Percentiles rank a stretch among this genome's conserved stretches.
phyloP scores from a whole-genome alignment of 192 early-diverging fungal species.

The Backusella mclennaniae region DNA sequence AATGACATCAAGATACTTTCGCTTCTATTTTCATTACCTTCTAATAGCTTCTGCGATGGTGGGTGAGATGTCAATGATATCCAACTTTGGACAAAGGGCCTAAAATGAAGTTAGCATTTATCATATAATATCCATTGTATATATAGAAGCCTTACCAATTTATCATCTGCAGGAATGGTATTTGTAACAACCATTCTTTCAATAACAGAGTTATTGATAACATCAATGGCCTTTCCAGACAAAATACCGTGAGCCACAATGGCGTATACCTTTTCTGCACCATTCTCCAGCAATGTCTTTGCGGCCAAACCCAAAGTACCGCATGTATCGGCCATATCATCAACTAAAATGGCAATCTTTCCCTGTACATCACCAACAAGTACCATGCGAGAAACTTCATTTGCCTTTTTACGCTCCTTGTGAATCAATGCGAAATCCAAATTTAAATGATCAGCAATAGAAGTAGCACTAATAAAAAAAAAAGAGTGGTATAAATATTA shows the following conservation, averaged over 20 bases:
- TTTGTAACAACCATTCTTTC: constrained; percentile 77
- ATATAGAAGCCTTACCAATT: constrained; percentile 39
- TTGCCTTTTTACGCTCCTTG: constrained; percentile 93
- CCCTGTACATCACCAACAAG: constrained; percentile 91
- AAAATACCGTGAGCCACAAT: constrained; percentile 94
- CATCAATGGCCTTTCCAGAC: constrained; percentile 87
- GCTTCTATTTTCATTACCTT: constrained; percentile 19
- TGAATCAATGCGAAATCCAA: constrained; percentile 96
- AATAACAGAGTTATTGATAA: constrained; percentile 73
- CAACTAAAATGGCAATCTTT: constrained; percentile 89
- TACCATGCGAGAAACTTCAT: constrained; percentile 88
- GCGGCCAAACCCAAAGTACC: constrained; percentile 88
- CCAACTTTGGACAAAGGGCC: constrained; percentile 68
- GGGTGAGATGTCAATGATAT: constrained; percentile 77
- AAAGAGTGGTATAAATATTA: neutral
- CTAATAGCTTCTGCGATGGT: constrained; percentile 74
- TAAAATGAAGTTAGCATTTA: neutral
- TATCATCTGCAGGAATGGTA: constrained; percentile 78
- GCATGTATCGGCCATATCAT: constrained; percentile 97
- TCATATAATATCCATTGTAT: neutral
- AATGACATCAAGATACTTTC: neutral
- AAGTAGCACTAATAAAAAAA: constrained; percentile 68
- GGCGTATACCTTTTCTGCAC: constrained; percentile 88
- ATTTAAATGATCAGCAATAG: constrained; percentile 88
- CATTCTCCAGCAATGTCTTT: constrained; percentile 81